Evolutionary conservation across 495 filamentous ascomycete genomes (phyloP).

Genomic region (Daldinia decipiens): DNA sequence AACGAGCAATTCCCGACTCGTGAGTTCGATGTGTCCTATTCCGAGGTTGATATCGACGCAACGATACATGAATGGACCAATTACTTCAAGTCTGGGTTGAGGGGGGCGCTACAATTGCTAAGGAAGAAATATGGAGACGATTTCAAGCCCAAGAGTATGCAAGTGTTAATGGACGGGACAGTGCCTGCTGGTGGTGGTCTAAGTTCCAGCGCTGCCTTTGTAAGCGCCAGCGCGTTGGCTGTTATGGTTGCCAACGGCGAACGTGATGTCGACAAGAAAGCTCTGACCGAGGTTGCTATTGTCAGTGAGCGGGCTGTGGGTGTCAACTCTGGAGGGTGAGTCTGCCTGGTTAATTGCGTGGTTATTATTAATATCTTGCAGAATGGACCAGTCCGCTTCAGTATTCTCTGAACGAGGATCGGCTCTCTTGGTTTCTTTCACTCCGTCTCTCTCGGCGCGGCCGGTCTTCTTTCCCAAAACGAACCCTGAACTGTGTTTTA

Average conservation of each 20-base stretch:
- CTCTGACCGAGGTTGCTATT: conserved; percentile 88
- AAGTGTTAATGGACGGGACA: conserved; percentile 88
- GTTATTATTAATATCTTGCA: conserved; percentile 42
- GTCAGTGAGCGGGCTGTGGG: conserved; percentile 94
- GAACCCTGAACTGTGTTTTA: conserved; percentile 83
- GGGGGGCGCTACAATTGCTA: conserved; percentile 82
- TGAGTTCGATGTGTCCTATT: conserved; percentile 77
- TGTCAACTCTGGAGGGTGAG: conserved; percentile 93
- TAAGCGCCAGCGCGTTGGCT: conserved; percentile 88
- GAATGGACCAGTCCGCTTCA: conserved; percentile 98
- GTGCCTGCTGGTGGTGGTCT: conserved; percentile 93
- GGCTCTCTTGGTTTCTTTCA: conserved; percentile 90
- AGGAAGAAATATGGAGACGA: conserved; percentile 68
- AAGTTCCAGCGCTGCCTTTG: conserved; percentile 93
- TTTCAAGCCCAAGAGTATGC: conserved; percentile 79
- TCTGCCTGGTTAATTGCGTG: conserved; percentile 18
- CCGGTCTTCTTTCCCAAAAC: conserved; percentile 87
- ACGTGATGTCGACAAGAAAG: conserved; percentile 81
- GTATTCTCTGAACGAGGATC: conserved; percentile 88
- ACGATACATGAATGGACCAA: conserved; percentile 94
- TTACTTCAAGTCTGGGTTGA: conserved; percentile 94
- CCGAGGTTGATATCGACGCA: conserved; percentile 82
- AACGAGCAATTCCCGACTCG: conserved; percentile 77
- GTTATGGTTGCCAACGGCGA: conserved; percentile 89
- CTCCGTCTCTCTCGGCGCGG: conserved; percentile 76